phyloP scores from a whole-genome alignment of 805 yeast species.

The Kluyveromyces nonfermentans region DNA sequence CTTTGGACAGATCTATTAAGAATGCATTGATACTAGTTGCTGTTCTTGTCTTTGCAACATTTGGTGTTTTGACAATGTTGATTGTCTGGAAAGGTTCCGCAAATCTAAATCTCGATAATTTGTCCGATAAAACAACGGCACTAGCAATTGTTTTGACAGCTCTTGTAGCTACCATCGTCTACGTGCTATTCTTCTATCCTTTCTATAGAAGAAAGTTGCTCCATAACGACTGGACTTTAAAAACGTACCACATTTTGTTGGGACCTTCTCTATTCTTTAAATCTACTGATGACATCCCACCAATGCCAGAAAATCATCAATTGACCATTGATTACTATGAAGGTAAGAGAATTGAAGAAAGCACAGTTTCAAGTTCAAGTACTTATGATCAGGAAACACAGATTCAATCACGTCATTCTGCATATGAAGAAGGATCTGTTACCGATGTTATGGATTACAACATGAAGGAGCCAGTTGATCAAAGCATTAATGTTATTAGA shows the following conservation, averaged over 20 bases:
- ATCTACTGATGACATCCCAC: constrained; percentile 51
- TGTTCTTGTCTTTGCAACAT: constrained; percentile 47
- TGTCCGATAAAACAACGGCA: constrained; percentile 42
- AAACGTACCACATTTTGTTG: constrained; percentile 42
- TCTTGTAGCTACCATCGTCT: constrained; percentile 43
- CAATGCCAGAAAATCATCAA: constrained; percentile 49
- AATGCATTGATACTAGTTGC: constrained; percentile 53
- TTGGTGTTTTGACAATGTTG: constrained; percentile 60
- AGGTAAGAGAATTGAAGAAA: constrained; percentile 40
- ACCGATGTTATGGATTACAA: constrained; percentile 4
- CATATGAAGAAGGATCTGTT: constrained; percentile 5
- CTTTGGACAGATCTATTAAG: constrained; percentile 39
- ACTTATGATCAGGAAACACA: constrained; percentile 10
- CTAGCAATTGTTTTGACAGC: constrained; percentile 61
- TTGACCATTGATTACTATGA: constrained; percentile 56
- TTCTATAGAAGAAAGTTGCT: constrained; percentile 51
- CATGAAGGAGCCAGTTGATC: constrained; percentile 13
- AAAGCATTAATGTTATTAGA: constrained; percentile 13
- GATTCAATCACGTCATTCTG: background rate
- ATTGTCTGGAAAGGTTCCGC: constrained; percentile 80
- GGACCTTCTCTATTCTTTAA: constrained; percentile 53
- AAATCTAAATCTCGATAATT: constrained; percentile 43
- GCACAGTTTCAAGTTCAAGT: constrained; percentile 7
- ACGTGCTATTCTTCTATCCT: constrained; percentile 49
- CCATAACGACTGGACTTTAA: constrained; percentile 57